A percentile compares a stretch with the other conserved stretches of the same genome.
Evolutionary conservation across 352 stramenopile species (phyloP).

Genomic region (Phytopythium ostracodes): DNA sequence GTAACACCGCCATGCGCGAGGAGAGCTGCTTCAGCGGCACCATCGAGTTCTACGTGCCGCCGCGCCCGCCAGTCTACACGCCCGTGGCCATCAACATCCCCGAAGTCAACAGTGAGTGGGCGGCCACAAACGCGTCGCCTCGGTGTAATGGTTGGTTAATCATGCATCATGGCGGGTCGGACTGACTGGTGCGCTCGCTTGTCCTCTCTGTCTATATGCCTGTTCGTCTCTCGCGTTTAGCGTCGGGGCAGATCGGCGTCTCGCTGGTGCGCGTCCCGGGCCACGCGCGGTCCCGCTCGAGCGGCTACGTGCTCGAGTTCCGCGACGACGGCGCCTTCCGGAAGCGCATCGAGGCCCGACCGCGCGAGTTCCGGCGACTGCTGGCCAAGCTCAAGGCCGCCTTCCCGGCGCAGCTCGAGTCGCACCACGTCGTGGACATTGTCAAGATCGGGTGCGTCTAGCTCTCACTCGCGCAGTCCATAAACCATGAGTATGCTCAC

Average conservation of each 20-base stretch:
- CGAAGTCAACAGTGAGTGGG: neutral
- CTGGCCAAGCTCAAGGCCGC: conserved; percentile 12
- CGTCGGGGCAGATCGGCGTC: conserved; percentile 15
- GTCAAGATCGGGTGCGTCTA: conserved; percentile 16
- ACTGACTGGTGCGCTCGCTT: too few relatives aligned
- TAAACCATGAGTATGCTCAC: too few relatives aligned
- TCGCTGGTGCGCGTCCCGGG: conserved; percentile 8
- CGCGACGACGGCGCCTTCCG: conserved; percentile 8
- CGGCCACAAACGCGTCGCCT: too few relatives aligned
- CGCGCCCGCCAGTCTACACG: conserved; percentile 16
- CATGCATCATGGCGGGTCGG: too few relatives aligned
- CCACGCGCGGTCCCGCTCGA: neutral
- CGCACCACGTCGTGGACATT: conserved; percentile 20
- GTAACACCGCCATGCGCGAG: conserved; percentile 9
- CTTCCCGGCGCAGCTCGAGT: conserved; percentile 18
- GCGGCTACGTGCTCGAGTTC: conserved; percentile 13
- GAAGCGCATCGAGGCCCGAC: conserved; percentile 17
- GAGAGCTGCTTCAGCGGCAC: conserved; percentile 20
- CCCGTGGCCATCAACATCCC: conserved; percentile 17
- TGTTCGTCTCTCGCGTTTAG: too few relatives aligned
- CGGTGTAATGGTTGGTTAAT: neutral
- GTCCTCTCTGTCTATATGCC: too few relatives aligned
- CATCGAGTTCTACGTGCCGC: conserved; percentile 23
- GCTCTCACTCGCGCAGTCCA: neutral
- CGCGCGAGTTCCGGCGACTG: conserved; percentile 13